Conservation (phyloP, 2,329 filamentous ascomycete species). For the Colletotrichum zoysiae region DNA sequence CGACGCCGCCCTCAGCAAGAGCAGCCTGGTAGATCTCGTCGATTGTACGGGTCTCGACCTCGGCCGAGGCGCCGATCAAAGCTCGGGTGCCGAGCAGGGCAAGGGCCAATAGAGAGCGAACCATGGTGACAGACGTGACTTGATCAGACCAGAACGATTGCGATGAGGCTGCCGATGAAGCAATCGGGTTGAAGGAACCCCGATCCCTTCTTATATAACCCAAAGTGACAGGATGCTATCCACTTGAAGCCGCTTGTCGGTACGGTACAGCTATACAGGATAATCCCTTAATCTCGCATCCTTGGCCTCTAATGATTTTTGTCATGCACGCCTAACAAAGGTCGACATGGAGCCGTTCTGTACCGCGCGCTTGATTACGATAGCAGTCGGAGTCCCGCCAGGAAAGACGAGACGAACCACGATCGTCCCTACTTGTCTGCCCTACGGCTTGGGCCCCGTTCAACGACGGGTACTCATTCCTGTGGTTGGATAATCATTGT, state of each 20-base stretch:
- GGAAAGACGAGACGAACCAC: constrained; percentile 9
- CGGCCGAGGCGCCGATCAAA: constrained; percentile 37
- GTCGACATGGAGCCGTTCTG: background rate
- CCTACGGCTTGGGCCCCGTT: background rate
- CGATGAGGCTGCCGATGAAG: background rate
- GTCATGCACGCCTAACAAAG: background rate
- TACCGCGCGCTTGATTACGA: constrained; percentile 39
- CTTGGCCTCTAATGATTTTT: background rate
- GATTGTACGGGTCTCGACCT: constrained; percentile 59
- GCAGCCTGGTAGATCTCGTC: constrained; percentile 65
- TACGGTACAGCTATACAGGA: background rate
- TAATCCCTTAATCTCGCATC: background rate
- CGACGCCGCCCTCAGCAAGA: constrained; percentile 58
- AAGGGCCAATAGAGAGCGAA: constrained; percentile 24
- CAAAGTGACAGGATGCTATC: background rate
- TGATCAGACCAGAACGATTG: background rate
- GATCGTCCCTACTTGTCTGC: background rate
- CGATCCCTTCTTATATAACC: background rate
- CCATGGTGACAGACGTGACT: constrained; percentile 19
- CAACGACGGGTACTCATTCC: background rate
- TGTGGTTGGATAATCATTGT: no score
- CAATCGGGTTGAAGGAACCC: no score
- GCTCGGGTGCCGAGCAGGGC: constrained; percentile 29
- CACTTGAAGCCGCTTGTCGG: background rate
- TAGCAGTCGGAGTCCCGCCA: constrained; percentile 2